Base-by-base conservation (phyloP, 352 stramenopile genomes). In the Stramenopiles sp. region DNA sequence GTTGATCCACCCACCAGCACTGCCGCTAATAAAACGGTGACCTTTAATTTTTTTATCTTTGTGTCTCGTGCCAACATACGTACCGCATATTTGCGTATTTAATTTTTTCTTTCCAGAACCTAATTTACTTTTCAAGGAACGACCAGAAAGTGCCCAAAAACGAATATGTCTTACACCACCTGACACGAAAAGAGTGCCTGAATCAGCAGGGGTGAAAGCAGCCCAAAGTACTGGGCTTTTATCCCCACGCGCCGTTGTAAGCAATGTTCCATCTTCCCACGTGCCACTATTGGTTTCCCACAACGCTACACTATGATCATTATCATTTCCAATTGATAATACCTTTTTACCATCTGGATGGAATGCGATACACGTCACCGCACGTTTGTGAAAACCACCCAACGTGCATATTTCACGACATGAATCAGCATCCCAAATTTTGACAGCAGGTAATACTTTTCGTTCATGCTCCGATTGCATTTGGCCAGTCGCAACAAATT, bases 241-340 rank as follows among this genome's bases (percentile, higher is more conserved):
- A 13, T 53, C 38, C 13, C 38, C 38, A 4, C 38, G 38, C 38
- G 38, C 38, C 13, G 38, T 53, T 53, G 38, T 53, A 13, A 53
- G 13, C 38, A 53, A 53, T 53, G 4, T 53, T 53, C 65, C 65
- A 76, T 76, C 65, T 76, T 33, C 31, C 65, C 65, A 76, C 13
- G 65, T 76, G 30, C 65, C 65, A 33, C 4, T 33, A 7, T 33
- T 33, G 13, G 30, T 76, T 7, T 31, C 31, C 30, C 31, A 90
- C 0, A 90, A 32, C 30, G 80, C 86, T 32, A 96, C 84, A 31
- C 87, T 95, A 80, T 97, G 91, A 74, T 96, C 86, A 32, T 95
- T 87, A 78, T 97, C 92, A 4, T 84, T 85, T 27, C 92, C 92
- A 31, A 97, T 82, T 0, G 91, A 92, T 1, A 93, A 83, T 0